Conservation (phyloP, 2,329 filamentous ascomycete genomes). For the Arthrobotrys musiformis region DNA sequence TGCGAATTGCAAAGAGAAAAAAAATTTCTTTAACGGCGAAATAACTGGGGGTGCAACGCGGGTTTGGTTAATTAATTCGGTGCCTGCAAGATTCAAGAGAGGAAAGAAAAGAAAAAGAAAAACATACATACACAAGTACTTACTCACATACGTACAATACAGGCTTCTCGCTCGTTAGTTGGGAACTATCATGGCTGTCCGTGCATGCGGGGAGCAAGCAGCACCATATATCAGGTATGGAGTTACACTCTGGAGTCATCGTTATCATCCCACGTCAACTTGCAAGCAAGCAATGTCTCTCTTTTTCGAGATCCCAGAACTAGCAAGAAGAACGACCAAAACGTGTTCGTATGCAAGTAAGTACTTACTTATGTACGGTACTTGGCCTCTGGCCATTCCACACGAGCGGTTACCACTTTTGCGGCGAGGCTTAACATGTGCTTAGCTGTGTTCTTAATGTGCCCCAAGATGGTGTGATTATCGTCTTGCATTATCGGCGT, state of each 20-base stretch:
- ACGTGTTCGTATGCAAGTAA: too few species aligned
- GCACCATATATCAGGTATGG: too few species aligned
- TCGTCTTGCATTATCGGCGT: constrained; percentile 51
- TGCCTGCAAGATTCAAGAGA: too few species aligned
- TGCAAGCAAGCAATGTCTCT: background rate
- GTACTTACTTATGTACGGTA: too few species aligned
- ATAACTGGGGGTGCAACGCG: background rate
- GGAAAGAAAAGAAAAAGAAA: background rate
- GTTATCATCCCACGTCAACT: constrained; percentile 24
- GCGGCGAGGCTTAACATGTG: constrained; percentile 16
- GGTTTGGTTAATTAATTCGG: too few species aligned
- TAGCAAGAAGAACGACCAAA: too few species aligned
- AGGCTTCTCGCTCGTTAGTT: too few species aligned
- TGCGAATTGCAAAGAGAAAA: constrained; percentile 35
- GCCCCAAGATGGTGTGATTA: constrained; percentile 32
- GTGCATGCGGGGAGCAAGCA: background rate
- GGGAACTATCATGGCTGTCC: background rate
- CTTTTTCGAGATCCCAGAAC: too few species aligned
- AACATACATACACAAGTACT: background rate
- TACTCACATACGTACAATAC: too few species aligned
- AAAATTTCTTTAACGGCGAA: constrained; percentile 39
- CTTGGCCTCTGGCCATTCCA: background rate
- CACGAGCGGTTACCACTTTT: constrained; percentile 22
- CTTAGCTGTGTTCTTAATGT: too few species aligned
- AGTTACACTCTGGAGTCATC: background rate